These are phyloP conservation scores for Poa pratensis DNA, from an alignment of 176 grass and related monocot genomes.

Conservation along the genomic window DNA sequence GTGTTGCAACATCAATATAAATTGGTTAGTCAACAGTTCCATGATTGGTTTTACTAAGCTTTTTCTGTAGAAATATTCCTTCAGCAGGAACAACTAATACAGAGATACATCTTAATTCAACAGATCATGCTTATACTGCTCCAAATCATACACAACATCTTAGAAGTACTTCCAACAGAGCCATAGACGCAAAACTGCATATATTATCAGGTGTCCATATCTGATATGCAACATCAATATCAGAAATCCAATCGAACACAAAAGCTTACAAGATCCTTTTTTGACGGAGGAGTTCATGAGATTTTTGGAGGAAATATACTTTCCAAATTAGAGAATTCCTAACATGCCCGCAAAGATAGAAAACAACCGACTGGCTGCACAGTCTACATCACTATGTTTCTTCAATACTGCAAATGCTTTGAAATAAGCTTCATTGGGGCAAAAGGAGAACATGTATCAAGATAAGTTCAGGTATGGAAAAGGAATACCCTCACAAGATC, in stretches of 20 bases:
- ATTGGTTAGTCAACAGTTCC: background rate
- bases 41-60: conserved; percentile 25
- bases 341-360: background rate
- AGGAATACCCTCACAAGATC: background rate
- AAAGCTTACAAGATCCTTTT: background rate
- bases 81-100: conserved; percentile 11
- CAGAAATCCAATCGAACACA: background rate
- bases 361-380: background rate
- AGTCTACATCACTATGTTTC: background rate
- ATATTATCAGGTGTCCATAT: background rate
- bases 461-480: background rate
- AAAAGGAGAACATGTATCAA: background rate
- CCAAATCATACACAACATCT: background rate
- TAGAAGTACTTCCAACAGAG: background rate
- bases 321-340: background rate
- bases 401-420: background rate
- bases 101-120: background rate
- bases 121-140: conserved; percentile 3
- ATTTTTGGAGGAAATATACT: background rate
- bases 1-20: background rate
- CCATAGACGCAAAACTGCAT: background rate
- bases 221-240: conserved; percentile 1
- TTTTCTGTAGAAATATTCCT: background rate
- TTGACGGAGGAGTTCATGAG: background rate
- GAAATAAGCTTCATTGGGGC: background rate